A percentile compares a stretch with the other conserved stretches of the same genome.
Conservation (phyloP, 2,329 filamentous ascomycete species). For the Fusarium phyllophilum region DNA sequence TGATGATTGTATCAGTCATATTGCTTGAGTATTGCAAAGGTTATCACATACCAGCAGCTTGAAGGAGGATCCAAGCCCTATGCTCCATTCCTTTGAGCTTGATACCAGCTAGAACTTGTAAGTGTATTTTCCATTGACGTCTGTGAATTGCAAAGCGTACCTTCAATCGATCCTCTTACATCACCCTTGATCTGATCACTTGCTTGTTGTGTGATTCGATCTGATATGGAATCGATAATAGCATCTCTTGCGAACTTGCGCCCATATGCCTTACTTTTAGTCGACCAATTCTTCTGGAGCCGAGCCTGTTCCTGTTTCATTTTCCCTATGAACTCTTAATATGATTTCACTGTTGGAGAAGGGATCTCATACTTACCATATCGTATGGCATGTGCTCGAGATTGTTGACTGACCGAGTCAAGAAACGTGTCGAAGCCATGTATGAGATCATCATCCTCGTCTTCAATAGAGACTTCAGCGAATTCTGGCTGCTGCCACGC, state of each 20-base stretch:
- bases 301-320: slow-evolving; percentile 14
- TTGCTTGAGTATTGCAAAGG: too few species aligned
- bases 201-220: slow-evolving; percentile 22
- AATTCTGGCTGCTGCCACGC: slow-evolving; percentile 33
- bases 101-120: background rate
- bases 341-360: too few species aligned
- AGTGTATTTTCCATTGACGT: background rate
- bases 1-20: background rate
- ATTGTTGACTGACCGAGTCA: slow-evolving; percentile 35
- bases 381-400: slow-evolving; percentile 35
- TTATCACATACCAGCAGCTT: slow-evolving; percentile 22
- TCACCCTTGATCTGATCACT: slow-evolving; percentile 24
- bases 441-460: slow-evolving; percentile 28
- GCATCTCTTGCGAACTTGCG: slow-evolving; percentile 1
- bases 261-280: background rate
- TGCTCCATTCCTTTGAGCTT: slow-evolving; percentile 27
- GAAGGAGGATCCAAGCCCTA: slow-evolving; percentile 32
- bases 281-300: background rate
- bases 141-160: background rate
- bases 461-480: slow-evolving; percentile 13
- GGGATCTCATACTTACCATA: slow-evolving; percentile 14
- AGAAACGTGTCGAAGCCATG: slow-evolving; percentile 39
- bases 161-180: slow-evolving; percentile 26
- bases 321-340: slow-evolving; percentile 1
- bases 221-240: slow-evolving; percentile 14